Evolutionary conservation across 164 flowering plant species (phyloP).

Genomic region (Aristolochia californica): DNA sequence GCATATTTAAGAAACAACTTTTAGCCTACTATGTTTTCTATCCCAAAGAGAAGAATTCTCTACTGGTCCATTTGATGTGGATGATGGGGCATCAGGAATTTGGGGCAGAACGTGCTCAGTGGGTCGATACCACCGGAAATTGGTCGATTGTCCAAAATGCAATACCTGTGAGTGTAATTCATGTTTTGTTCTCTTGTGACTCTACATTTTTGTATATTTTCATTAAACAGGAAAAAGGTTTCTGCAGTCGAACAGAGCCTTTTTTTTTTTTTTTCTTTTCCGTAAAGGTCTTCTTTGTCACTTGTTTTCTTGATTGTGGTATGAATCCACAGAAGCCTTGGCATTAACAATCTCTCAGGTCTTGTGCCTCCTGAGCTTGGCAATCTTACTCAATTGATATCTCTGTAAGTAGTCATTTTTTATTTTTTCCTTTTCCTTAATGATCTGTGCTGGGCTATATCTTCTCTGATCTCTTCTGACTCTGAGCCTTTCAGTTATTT

Average conservation of each 20-base stretch:
- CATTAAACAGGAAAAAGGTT: too few species aligned
- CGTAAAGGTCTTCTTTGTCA: background rate
- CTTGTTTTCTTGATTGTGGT: background rate
- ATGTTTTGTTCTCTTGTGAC: too few species aligned
- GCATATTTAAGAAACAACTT: too few species aligned
- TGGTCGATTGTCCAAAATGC: constrained; percentile 31
- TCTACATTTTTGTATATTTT: too few species aligned
- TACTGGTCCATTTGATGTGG: too few species aligned
- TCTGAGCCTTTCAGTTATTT: too few species aligned
- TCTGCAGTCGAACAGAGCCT: too few species aligned
- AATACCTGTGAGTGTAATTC: constrained; percentile 26
- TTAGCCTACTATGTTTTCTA: too few species aligned
- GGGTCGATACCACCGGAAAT: constrained; percentile 34
- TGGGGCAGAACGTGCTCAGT: constrained; percentile 35
- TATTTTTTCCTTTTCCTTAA: background rate
- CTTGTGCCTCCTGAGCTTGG: constrained; percentile 38
- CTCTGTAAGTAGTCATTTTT: constrained; percentile 24
- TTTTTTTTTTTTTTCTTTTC: background rate
- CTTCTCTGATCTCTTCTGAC: too few species aligned
- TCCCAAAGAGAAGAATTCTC: too few species aligned
- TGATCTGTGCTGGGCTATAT: too few species aligned
- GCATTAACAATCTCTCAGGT: constrained; percentile 43
- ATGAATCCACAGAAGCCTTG: constrained; percentile 30
- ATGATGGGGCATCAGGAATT: constrained; percentile 33
- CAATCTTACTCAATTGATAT: constrained; percentile 30